Percentiles rank a stretch among this genome's conserved stretches.
Conservation (phyloP, 345 rosid species). For the Turritis glabra region DNA sequence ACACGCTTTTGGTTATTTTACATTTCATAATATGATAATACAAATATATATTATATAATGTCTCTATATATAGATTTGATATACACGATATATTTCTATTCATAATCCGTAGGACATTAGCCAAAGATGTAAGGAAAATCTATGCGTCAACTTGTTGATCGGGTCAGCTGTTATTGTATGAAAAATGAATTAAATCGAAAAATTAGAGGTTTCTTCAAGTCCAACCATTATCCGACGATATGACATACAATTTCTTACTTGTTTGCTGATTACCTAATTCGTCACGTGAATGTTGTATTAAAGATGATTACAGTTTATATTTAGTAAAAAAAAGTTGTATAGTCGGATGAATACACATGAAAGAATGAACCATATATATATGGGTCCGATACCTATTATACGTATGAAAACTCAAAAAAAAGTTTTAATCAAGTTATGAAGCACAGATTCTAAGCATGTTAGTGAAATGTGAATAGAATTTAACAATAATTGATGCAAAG, state of each 20-base stretch:
- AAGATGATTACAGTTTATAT: not conserved
- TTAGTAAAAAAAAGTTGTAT: not conserved
- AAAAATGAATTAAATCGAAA: not conserved
- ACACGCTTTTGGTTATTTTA: not conserved
- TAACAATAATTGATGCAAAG: not conserved
- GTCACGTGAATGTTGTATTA: not conserved
- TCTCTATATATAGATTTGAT: too few relatives aligned
- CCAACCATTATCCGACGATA: not conserved
- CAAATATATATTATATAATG: not conserved
- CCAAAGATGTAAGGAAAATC: not conserved
- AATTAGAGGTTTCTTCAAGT: not conserved
- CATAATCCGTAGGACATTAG: not conserved
- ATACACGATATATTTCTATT: not conserved
- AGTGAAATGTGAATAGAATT: constrained; percentile 25
- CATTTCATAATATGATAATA: not conserved
- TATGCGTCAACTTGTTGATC: constrained; percentile 22
- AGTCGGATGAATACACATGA: not conserved
- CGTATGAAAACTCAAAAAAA: not conserved
- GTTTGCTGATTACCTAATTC: not conserved
- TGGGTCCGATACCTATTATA: not conserved
- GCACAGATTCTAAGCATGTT: constrained; percentile 3
- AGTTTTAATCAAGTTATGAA: not conserved
- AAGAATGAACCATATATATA: not conserved
- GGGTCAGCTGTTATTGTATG: not conserved
- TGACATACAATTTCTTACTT: not conserved